Evolutionary conservation across 2,329 filamentous ascomycete genomes (phyloP), one percentile per base, ranked within the genome.

Genomic region (Arthrobotrys sinensis): DNA sequence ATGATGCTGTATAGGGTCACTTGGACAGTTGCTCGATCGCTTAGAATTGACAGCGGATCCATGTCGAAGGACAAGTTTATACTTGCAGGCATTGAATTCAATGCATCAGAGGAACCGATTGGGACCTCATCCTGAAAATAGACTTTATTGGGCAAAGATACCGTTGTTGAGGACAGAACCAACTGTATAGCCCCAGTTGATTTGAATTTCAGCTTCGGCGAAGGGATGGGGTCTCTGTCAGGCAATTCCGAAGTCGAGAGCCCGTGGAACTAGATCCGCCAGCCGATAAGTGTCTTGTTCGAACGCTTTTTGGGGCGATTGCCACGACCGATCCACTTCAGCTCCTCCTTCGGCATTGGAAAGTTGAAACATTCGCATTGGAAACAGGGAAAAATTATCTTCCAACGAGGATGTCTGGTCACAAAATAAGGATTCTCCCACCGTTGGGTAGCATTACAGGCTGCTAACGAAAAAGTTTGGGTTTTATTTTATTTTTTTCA

Each of bases 281-380:
- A 57, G 38, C 68, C 57, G 46, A 64, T 55, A 57, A 55, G 36
- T 32, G 46, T 53, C 38, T 38, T 21, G 21, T 45, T 71, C 45
- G 50, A 64, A 63, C 53, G 16, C 10, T 34, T 46, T 60, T 16
- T 45, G 38, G 16, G 21, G 67, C 24, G 21, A 19, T 64, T 53
- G 62, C 28, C 67, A 55, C 24, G 45, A 19, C 38, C 67, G 67
- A 70, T 53, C 67, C 67, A 71, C 57, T 46, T 71, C 40, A 62
- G 16, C 52, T 12, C 14, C 16, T 21, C 21, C 45, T 21, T 21
- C 32, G 12, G 24, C 38, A 34, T 21, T 34, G 63, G 34, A n/a
- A 14, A 10, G 7, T 40, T 62, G 19, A 21, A 32, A 63, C 19
- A 38, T 63, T 45, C 4, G 8, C 1, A 28, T 28, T 28, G n/a